Evolutionary conservation across 83 land plant species (phyloP).

Genomic region (Diphasiastrum complanatum): DNA sequence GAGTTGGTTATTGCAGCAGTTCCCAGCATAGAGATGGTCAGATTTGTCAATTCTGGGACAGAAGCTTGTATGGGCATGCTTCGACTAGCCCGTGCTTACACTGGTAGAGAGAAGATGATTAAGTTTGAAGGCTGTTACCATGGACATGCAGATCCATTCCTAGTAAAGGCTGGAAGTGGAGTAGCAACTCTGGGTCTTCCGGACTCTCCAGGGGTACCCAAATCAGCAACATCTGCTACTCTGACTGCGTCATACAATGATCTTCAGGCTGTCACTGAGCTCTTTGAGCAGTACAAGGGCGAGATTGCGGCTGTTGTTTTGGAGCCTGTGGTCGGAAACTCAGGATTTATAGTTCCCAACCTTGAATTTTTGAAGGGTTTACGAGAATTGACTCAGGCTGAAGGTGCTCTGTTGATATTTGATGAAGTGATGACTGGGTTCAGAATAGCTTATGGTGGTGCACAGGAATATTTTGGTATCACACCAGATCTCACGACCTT

Average conservation of each 20-base stretch:
- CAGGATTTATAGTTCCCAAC: constrained; percentile 75
- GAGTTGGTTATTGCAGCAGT: constrained; percentile 88
- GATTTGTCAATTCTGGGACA: constrained; percentile 95
- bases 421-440: constrained; percentile 99
- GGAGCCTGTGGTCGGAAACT: constrained; percentile 96
- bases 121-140: constrained; percentile 99
- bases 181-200: constrained; percentile 95
- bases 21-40: constrained; percentile 95
- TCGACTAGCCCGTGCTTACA: constrained; percentile 90
- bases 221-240: constrained; percentile 58
- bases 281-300: constrained; percentile 52
- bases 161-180: constrained; percentile 98
- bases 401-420: constrained; percentile 71
- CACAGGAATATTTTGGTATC: constrained; percentile 87
- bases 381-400: constrained; percentile 48
- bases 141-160: constrained; percentile 91
- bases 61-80: constrained; percentile 97
- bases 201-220: constrained; percentile 88
- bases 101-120: constrained; percentile 61
- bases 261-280: constrained; percentile 51
- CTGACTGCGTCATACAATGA: constrained; percentile 79
- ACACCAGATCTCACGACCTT: constrained; percentile 95
- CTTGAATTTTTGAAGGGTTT: constrained; percentile 58
- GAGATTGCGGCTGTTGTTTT: constrained; percentile 84
- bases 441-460: constrained; percentile 89